phyloP scores from a whole-genome alignment of 768 basidiomycete species.

The Kwoniella newhampshirensis region DNA sequence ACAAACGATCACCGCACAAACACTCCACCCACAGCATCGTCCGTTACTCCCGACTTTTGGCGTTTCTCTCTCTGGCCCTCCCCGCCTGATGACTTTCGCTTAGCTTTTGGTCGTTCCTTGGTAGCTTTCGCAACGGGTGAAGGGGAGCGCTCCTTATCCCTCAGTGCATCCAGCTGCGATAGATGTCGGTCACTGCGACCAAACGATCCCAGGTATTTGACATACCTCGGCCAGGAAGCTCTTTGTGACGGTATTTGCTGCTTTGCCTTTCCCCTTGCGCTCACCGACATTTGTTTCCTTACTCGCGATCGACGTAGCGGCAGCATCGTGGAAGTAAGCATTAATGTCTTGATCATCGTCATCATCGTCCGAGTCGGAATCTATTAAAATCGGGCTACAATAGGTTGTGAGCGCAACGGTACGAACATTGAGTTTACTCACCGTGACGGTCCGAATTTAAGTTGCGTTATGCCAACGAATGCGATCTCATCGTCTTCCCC shows the following conservation, averaged over 20 bases:
- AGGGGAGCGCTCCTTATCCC: neutral
- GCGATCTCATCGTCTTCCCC: constrained; percentile 33
- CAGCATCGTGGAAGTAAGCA: no score
- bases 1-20: constrained; percentile 3
- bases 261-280: constrained; percentile 9
- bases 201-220: neutral
- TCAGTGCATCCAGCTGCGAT: neutral
- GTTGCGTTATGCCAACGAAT: constrained; percentile 19
- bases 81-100: neutral
- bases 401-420: neutral
- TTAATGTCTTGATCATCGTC: neutral
- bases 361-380: constrained; percentile 8
- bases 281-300: constrained; percentile 2
- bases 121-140: neutral
- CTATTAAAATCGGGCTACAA: neutral
- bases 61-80: neutral
- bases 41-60: neutral
- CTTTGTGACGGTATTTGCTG: neutral
- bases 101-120: no score
- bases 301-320: no score
- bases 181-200: neutral
- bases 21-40: constrained; percentile 57
- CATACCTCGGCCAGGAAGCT: neutral
- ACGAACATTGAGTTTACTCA: neutral
- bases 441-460: constrained; percentile 6